Evolutionary conservation across 176 grass and related monocot genomes (phyloP), one percentile per base, ranked within the genome.

Genomic region (Cocos nucifera): DNA sequence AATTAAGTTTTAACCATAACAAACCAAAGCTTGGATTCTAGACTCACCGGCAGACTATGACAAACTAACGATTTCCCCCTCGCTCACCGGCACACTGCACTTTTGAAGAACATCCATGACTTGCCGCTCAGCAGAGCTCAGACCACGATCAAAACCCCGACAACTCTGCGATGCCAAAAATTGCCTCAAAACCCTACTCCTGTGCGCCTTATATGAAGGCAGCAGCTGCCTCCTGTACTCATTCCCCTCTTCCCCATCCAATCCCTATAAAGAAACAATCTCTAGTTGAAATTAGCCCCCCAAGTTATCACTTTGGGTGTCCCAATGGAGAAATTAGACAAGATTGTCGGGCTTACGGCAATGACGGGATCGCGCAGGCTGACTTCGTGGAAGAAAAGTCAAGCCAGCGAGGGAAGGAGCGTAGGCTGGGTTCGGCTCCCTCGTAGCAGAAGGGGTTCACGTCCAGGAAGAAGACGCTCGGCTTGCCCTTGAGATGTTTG

Each of bases 171-270:
- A 12, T 44, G 35, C 35, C 9, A 44, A 44, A 44, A 44, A 23
- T 15, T 48, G 71, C 10, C 78, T 68, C 25, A 6, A 15, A 53
- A 39, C 54, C 28, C 53, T 83, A 54, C 60, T 62, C 54, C 81
- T 76, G 56, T 78, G 78, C 4, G 84, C 83, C 51, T 92, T 97
- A 67, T 97, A 97, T 4, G 81, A 97, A 18, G 87, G 93, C 62
- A 92, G 51, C 32, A 88, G 54, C 50, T 65, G 71, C 61, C 81
- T 83, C 69, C 87, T 59, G 59, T 88, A 92, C 73, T 88, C 87
- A 56, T 97, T 91, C 10, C 93, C 93, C n/a, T 64, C 78, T 29
- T 83, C 81, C 17, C 93, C 93, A 9, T 97, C 87, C 20, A 97
- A 50, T 57, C 83, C 87, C 87, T 97, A 58, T 14, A 62, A 55